Conservation (phyloP, 225 moss, liverwort and hornwort genomes). For the Asterella californica region DNA sequence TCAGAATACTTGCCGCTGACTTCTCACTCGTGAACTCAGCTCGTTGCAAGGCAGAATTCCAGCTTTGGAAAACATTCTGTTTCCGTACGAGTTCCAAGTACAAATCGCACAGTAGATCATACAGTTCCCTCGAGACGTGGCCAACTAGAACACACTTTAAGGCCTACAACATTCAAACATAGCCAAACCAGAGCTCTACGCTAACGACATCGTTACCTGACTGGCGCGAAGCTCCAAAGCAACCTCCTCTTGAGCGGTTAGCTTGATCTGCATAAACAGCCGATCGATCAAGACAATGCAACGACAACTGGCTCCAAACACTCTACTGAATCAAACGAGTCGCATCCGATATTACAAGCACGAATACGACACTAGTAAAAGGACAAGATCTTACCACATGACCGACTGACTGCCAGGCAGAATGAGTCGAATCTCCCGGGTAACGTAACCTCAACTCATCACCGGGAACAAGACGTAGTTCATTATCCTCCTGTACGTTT, state of each 20-base stretch:
- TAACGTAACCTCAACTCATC: slow-evolving; percentile 87
- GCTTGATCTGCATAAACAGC: slow-evolving; percentile 59
- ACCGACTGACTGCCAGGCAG: slow-evolving; percentile 98
- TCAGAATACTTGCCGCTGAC: neutral
- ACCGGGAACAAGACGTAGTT: slow-evolving; percentile 91
- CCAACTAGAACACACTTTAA: neutral
- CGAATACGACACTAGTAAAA: neutral
- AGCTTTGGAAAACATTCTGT: neutral
- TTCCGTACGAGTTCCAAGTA: neutral
- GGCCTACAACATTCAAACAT: neutral
- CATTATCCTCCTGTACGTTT: slow-evolving; percentile 80
- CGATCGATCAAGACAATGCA: neutral
- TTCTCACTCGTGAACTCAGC: neutral
- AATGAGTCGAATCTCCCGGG: slow-evolving; percentile 79
- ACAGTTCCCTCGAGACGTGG: no score
- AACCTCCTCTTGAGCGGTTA: slow-evolving; percentile 97
- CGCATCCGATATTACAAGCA: neutral
- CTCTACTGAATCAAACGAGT: neutral
- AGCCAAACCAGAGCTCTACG: neutral
- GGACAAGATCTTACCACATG: slow-evolving; percentile 64
- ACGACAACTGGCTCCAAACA: neutral
- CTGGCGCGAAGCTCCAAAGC: slow-evolving; percentile 90
- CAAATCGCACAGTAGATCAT: neutral
- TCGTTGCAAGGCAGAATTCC: neutral
- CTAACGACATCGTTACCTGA: slow-evolving; percentile 50